Evolutionary conservation across 176 grass and related monocot species (phyloP).

Genomic region (Echinochloa phyllopogon): DNA sequence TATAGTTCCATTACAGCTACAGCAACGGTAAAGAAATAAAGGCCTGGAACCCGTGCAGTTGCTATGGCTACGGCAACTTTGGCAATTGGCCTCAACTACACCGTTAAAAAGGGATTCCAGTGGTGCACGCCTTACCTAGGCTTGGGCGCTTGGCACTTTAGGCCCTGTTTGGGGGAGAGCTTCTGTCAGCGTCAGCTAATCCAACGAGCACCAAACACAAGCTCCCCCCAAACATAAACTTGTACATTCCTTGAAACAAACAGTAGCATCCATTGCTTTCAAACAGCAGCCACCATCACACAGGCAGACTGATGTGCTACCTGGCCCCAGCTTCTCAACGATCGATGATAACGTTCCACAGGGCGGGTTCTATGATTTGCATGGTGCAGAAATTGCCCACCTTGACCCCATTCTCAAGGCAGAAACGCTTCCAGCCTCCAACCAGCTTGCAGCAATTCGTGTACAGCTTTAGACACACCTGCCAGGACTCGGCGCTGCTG

Average conservation of each 20-base stretch:
- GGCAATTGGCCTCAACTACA: too few relatives aligned
- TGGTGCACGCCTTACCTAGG: too few relatives aligned
- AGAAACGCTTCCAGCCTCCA: background rate
- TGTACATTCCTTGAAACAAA: background rate
- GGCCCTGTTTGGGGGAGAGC: too few relatives aligned
- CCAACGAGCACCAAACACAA: background rate
- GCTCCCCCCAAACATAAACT: background rate
- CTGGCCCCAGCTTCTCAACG: background rate
- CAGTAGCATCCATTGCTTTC: background rate
- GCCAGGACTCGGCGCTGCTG: background rate
- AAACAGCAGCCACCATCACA: background rate
- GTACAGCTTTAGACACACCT: background rate
- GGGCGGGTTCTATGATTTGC: background rate
- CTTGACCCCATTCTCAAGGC: background rate
- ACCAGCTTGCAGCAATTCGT: background rate
- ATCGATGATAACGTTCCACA: background rate
- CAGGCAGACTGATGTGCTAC: background rate
- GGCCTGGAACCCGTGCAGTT: too few relatives aligned
- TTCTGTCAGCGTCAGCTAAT: background rate
- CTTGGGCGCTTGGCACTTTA: too few relatives aligned
- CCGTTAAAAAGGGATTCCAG: too few relatives aligned
- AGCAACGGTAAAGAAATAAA: too few relatives aligned
- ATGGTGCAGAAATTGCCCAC: background rate
- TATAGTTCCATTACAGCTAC: too few relatives aligned
- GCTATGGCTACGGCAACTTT: background rate